Evolutionary conservation across 2,329 filamentous ascomycete genomes (phyloP).

Genomic region (Fusarium redolens): DNA sequence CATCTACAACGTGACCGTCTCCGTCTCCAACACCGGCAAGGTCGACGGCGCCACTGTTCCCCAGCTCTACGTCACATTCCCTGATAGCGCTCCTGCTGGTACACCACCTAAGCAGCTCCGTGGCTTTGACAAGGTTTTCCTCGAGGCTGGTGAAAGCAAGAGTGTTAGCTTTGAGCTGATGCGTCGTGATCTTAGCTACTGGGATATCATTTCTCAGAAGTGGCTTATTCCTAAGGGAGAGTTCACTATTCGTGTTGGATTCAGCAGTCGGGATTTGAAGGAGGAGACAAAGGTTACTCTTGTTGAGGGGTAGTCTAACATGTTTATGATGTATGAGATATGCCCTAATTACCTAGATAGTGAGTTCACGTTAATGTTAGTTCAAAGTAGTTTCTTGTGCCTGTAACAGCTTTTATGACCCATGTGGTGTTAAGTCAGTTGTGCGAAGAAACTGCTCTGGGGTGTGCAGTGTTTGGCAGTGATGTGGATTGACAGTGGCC

Average conservation of each 20-base stretch:
- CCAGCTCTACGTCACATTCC: slow-evolving; percentile 66
- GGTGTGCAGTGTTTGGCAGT: not conserved
- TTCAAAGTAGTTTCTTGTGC: not conserved
- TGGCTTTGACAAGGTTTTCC: slow-evolving; percentile 62
- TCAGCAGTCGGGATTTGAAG: slow-evolving; percentile 45
- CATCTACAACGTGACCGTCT: slow-evolving; percentile 59
- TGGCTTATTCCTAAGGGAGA: slow-evolving; percentile 51
- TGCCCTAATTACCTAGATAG: slow-evolving; percentile 12
- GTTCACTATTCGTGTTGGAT: slow-evolving; percentile 43
- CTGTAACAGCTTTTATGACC: too few species aligned
- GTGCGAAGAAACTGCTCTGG: accelerated
- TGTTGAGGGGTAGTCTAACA: slow-evolving; percentile 24
- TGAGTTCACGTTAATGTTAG: slow-evolving; percentile 1
- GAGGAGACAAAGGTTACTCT: slow-evolving; percentile 38
- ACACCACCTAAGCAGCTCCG: slow-evolving; percentile 63
- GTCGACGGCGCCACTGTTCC: slow-evolving; percentile 62
- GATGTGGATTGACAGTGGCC: not conserved
- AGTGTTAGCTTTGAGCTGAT: slow-evolving; percentile 59
- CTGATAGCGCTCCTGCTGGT: slow-evolving; percentile 49
- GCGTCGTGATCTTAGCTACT: slow-evolving; percentile 61
- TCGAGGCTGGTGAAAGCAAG: slow-evolving; percentile 55
- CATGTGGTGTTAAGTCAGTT: not conserved
- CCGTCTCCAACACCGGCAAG: slow-evolving; percentile 63
- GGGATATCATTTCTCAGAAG: slow-evolving; percentile 57
- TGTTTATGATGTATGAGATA: slow-evolving; percentile 36